Conservation (phyloP, 1,284 basidiomycete genomes). For the Marasmius oreades region DNA sequence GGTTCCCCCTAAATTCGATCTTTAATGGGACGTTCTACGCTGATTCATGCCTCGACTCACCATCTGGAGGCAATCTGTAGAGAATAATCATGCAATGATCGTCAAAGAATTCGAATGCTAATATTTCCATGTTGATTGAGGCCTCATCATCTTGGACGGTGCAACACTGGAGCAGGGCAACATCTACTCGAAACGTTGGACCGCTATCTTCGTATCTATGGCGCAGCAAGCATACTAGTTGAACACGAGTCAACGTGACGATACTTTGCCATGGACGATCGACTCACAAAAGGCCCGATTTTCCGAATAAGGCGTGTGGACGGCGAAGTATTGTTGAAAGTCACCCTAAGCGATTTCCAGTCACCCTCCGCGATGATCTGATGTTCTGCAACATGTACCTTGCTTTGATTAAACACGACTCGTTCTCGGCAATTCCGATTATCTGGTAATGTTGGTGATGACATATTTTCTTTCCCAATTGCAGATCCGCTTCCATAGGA, state of each 20-base stretch:
- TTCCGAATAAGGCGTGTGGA: constrained; percentile 31
- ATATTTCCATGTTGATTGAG: constrained; percentile 40
- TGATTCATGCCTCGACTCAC: constrained; percentile 33
- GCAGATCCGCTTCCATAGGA: constrained; percentile 29
- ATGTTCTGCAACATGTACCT: constrained; percentile 36
- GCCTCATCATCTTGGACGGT: constrained; percentile 36
- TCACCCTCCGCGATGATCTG: constrained; percentile 19
- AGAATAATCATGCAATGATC: constrained; percentile 63
- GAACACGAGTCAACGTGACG: constrained; percentile 9
- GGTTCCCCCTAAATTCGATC: constrained; percentile 35
- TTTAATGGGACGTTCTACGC: constrained; percentile 25
- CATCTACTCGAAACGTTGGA: constrained; percentile 33
- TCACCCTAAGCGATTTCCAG: constrained; percentile 29
- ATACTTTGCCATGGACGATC: constrained; percentile 8
- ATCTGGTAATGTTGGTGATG: constrained; percentile 12
- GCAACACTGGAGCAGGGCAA: constrained; percentile 50
- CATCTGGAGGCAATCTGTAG: constrained; percentile 42
- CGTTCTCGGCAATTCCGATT: constrained; percentile 47
- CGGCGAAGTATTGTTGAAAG: constrained; percentile 43
- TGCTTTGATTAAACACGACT: constrained; percentile 39
- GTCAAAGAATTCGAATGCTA: constrained; percentile 76
- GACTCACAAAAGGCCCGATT: constrained; percentile 34
- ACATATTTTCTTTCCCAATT: constrained; percentile 17
- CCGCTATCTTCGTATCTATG: constrained; percentile 42
- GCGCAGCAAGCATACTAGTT: constrained; percentile 51